Evolutionary conservation across 140 eudicot species (phyloP), one percentile per base, ranked within the genome.

Genomic region (Bidens hawaiensis): DNA sequence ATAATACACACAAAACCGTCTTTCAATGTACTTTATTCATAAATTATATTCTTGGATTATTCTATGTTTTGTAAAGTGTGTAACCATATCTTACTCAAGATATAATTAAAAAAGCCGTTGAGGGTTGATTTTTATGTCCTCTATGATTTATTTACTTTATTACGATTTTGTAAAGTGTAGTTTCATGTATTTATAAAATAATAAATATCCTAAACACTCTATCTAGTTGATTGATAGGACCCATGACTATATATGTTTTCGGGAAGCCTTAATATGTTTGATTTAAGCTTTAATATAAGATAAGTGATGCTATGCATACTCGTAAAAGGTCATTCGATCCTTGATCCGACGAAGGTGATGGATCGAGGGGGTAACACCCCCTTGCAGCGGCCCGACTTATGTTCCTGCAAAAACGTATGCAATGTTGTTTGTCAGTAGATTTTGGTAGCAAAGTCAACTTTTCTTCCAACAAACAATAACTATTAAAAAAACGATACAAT

Each of bases 1-100:
- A 67, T 67, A 67, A 41, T 74, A 40, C 52, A 67, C 58, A 60
- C 59, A 59, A 63, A 60, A 67, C 62, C 75, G 79, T 60, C 79
- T 74, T 67, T 74, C 75, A 22, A 74, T 60, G 70, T 67, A 19
- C 6, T 72, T 73, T 65, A 60, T 36, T 71, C 42, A 69, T 58
- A 25, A 38, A 31, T 18, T 15, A 28, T 55, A 41, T 28, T 30
- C 43, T 56, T 55, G 24, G 41, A 55, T 16, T 55, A 28, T 26
- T 23, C 25, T 23, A 27, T 27, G 40, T 25, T 54, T 27, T 54
- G 23, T 50, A 54, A 27, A 54, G 30, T 25, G 41, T 26, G 41
- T n/a, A 54, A 23, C 57, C 61, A 54, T 54, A 54, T 54, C 40
- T 54, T 54, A 54, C 61, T 54, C 23, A 0, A 26, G 7, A n/a